Evolutionary conservation across 495 filamentous ascomycete species (phyloP).

Genomic region (Amorphotheca resinae): DNA sequence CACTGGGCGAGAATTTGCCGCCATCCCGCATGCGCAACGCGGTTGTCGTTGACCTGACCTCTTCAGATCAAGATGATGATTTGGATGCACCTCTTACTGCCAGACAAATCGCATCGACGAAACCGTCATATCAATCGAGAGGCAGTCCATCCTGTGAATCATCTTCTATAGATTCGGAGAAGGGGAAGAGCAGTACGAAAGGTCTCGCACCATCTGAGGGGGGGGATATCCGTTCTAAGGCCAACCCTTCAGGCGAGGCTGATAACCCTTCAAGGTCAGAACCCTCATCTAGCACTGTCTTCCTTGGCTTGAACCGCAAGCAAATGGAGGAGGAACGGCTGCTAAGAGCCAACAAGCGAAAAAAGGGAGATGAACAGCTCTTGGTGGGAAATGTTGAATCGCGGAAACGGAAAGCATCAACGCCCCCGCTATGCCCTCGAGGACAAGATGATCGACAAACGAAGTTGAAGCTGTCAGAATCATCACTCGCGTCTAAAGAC

Average conservation of each 20-base stretch:
- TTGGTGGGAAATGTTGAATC: neutral
- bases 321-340: conserved; percentile 82
- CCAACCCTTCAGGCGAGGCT: neutral
- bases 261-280: neutral
- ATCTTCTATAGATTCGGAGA: neutral
- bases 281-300: neutral
- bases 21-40: neutral
- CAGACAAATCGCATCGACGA: neutral
- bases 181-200: neutral
- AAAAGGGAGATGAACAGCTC: neutral
- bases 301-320: conserved; percentile 47
- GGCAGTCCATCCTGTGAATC: no score
- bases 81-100: conserved; percentile 8
- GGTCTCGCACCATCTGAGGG: neutral
- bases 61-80: conserved; percentile 16
- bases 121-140: no score
- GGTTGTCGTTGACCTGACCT: conserved; percentile 20
- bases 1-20: conserved; percentile 22
- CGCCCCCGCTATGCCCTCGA: neutral
- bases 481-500: neutral
- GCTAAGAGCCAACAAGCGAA: conserved; percentile 36
- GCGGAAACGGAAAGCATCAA: conserved; percentile 42
- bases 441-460: neutral
- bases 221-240: neutral
- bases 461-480: neutral